Percentiles rank a stretch among this genome's conserved stretches.
These are phyloP conservation scores for Clathrospora elynae DNA, from an alignment of 2,329 filamentous ascomycete genomes.

Conservation along the genomic window DNA sequence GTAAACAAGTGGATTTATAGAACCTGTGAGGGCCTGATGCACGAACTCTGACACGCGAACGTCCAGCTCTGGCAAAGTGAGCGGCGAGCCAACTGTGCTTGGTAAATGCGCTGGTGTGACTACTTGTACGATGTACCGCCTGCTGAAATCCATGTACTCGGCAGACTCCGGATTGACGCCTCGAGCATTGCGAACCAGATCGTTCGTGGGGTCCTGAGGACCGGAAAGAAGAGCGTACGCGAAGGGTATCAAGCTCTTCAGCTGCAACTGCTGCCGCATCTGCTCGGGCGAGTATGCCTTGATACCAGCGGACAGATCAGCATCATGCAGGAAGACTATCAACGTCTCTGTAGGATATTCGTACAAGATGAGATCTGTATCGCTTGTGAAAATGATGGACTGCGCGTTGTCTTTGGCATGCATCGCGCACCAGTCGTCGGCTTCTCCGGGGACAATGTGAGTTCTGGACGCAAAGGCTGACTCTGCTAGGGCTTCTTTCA, in stretches of 20 bases:
- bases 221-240: constrained; percentile 50
- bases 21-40: constrained; percentile 23
- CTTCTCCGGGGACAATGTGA: constrained; percentile 78
- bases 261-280: constrained; percentile 54
- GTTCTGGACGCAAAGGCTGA: constrained; percentile 52
- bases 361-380: constrained; percentile 83
- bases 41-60: constrained; percentile 44
- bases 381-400: constrained; percentile 74
- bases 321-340: constrained; percentile 71
- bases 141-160: constrained; percentile 38
- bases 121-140: constrained; percentile 30
- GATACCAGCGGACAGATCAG: constrained; percentile 52
- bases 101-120: constrained; percentile 10
- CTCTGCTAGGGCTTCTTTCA: constrained; percentile 70
- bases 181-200: constrained; percentile 33
- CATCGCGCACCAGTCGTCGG: constrained; percentile 78
- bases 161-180: constrained; percentile 20
- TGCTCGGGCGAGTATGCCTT: constrained; percentile 50
- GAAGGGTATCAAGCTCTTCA: constrained; percentile 48
- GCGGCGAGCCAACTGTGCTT: background rate
- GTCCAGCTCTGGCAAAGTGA: constrained; percentile 33
- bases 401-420: constrained; percentile 62
- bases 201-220: constrained; percentile 35
- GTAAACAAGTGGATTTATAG: constrained; percentile 56
- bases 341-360: constrained; percentile 66